Base-by-base conservation (phyloP, 176 grass and related monocot genomes). In the Canna indica region DNA sequence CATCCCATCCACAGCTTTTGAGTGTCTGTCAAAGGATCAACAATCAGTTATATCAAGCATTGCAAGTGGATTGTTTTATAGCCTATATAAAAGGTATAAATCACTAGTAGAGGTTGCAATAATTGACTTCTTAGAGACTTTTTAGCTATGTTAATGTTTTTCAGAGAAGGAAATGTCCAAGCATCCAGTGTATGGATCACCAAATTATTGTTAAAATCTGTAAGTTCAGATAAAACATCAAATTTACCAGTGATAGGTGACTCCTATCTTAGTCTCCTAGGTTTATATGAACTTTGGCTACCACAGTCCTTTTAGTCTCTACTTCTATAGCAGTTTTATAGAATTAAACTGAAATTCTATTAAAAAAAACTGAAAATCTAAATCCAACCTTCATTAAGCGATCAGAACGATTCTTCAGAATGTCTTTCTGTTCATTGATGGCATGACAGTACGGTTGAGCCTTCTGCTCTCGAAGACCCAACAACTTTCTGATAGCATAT, bases 401-500 rank as follows among this genome's bases (percentile, higher is more conserved):
- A 34, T 76, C 62, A 29, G 78, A 79, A 17, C 56, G 77, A 28
- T 54, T 83, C 68, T 75, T 93, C 69, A 99, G 67, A 45, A 75
- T 81, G 41, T 85, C 75, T 57, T 87, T 90, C 22, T 92, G 86
- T 68, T 88, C 80, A 11, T 59, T 33, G 48, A 99, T 82, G 64
- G 79, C 86, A 39, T 90, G 24, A 11, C 50, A 71, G 47, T 93
- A 85, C 25, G 68, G 80, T 45, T 81, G 34, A 82, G 79, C 75
- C 36, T 84, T 85, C 75, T 86, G 86, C 74, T 81, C 83, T 75
- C 84, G 92, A 62, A 85, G 81, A 26, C 80, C 77, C 75, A 99
- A 38, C 17, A 99, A 77, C 46, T 92, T 90, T 64, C 78, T 99
- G 36, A 90, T 81, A 29, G 89, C 85, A 76, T 93, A 99, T 80